A percentile compares a stretch with the other conserved stretches of the same genome.
These are phyloP conservation scores for Metahyphopichia silvanorum DNA, from an alignment of 805 yeast genomes.

Conservation along the genomic window DNA sequence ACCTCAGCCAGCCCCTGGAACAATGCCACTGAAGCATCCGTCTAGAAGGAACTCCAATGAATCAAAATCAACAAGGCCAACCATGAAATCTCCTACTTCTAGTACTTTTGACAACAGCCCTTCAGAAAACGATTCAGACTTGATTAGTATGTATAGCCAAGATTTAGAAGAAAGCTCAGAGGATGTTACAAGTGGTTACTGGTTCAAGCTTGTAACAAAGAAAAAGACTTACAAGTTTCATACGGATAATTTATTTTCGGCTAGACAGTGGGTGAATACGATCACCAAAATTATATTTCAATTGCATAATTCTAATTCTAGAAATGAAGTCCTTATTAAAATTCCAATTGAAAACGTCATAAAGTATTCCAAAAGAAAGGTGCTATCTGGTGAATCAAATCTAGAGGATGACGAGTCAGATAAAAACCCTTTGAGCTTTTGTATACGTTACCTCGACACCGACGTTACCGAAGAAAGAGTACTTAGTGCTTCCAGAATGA, in stretches of 20 bases:
- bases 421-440: slow-evolving; percentile 33
- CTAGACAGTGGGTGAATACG: slow-evolving; percentile 75
- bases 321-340: slow-evolving; percentile 70
- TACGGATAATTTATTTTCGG: slow-evolving; percentile 71
- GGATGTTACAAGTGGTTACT: slow-evolving; percentile 28
- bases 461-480: slow-evolving; percentile 3
- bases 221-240: slow-evolving; percentile 59
- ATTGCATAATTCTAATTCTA: slow-evolving; percentile 58
- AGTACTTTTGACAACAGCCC: slow-evolving; percentile 4
- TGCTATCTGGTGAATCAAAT: slow-evolving; percentile 10
- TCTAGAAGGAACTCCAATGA: too few relatives aligned
- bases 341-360: slow-evolving; percentile 70
- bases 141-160: slow-evolving; percentile 13
- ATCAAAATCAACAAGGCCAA: neutral
- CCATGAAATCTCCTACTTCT: neutral
- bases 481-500: slow-evolving; percentile 4
- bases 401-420: slow-evolving; percentile 17
- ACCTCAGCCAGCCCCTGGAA: neutral
- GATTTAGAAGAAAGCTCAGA: slow-evolving; percentile 28
- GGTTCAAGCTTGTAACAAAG: slow-evolving; percentile 60
- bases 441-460: slow-evolving; percentile 50
- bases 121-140: slow-evolving; percentile 22
- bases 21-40: neutral
- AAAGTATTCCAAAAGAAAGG: slow-evolving; percentile 50
- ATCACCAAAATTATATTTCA: slow-evolving; percentile 73